These are phyloP conservation scores for Colletotrichum ledebouriae DNA, from an alignment of 2,329 filamentous ascomycete genomes.

Conservation along the genomic window DNA sequence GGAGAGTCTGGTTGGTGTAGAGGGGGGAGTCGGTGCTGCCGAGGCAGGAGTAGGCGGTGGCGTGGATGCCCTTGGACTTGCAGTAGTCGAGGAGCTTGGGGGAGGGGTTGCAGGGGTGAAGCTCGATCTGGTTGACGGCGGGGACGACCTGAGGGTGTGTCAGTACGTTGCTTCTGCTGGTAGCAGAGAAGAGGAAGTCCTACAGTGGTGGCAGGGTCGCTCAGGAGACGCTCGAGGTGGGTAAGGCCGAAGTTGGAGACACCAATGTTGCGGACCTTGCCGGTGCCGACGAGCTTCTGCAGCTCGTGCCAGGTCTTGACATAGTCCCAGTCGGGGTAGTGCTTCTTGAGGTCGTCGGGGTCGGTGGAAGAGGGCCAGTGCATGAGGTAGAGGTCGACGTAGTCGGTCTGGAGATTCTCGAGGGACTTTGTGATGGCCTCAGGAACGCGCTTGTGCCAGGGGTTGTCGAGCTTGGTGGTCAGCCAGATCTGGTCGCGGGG, in stretches of 20 bases:
- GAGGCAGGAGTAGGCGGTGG: constrained; percentile 80
- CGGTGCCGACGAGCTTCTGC: constrained; percentile 76
- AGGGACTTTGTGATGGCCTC: constrained; percentile 73
- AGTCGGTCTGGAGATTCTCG: constrained; percentile 71
- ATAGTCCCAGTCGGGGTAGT: constrained; percentile 84
- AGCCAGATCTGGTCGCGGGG: constrained; percentile 77
- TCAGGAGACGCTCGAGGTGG: constrained; percentile 83
- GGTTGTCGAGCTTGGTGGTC: constrained; percentile 87
- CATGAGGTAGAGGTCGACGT: constrained; percentile 79
- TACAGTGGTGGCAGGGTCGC: constrained; percentile 73
- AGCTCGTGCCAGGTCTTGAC: constrained; percentile 82
- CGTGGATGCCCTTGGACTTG: constrained; percentile 80
- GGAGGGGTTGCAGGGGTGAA: constrained; percentile 86
- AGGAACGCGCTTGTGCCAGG: constrained; percentile 78
- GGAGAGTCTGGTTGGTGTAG: constrained; percentile 74
- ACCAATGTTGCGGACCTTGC: constrained; percentile 84
- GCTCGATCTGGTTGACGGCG: constrained; percentile 86
- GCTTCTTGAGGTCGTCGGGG: constrained; percentile 73
- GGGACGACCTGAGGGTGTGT: constrained; percentile 60
- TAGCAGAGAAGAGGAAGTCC: constrained; percentile 26
- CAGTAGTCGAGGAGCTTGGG: constrained; percentile 82
- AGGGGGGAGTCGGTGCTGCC: constrained; percentile 79
- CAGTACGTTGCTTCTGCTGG: background rate
- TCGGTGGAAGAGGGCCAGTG: constrained; percentile 79
- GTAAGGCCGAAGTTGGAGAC: constrained; percentile 88